These are phyloP conservation scores for Fusarium hainanense DNA, from an alignment of 2,329 filamentous ascomycete species.

Conservation along the genomic window DNA sequence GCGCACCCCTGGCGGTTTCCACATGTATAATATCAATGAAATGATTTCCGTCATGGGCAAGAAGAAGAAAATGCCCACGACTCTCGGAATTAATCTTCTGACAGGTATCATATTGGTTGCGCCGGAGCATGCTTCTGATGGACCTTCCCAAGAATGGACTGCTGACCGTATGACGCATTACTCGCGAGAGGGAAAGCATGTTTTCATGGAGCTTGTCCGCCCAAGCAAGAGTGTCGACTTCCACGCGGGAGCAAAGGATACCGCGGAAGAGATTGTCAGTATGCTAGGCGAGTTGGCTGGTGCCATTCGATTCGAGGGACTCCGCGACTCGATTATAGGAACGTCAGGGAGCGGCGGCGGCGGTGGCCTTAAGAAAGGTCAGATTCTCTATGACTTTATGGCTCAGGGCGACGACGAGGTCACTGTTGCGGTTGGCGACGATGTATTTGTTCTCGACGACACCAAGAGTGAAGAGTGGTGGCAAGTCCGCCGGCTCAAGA, in stretches of 20 bases:
- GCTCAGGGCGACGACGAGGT: conserved; percentile 97
- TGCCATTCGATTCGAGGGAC: conserved; percentile 81
- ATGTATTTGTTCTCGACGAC: conserved; percentile 91
- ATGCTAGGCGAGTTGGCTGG: conserved; percentile 91
- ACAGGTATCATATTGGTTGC: conserved; percentile 92
- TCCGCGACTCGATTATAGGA: conserved; percentile 87
- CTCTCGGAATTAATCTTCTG: conserved; percentile 88
- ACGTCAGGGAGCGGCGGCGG: conserved; percentile 64
- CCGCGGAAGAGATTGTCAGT: conserved; percentile 90
- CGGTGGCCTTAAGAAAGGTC: conserved; percentile 75
- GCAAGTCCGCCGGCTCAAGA: conserved; percentile 91
- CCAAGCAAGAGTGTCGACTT: conserved; percentile 97
- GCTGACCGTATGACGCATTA: conserved; percentile 97
- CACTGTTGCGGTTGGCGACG: conserved; percentile 87
- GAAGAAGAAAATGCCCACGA: conserved; percentile 98
- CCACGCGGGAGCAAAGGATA: conserved; percentile 96
- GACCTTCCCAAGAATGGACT: conserved; percentile 89
- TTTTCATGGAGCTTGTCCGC: conserved; percentile 91
- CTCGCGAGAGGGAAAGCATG: conserved; percentile 96
- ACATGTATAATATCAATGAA: conserved; percentile 96
- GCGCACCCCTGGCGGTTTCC: conserved; percentile 81
- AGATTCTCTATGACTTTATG: conserved; percentile 94
- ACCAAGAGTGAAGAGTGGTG: conserved; percentile 97
- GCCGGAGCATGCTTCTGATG: conserved; percentile 84
- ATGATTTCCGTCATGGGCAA: conserved; percentile 98